These are phyloP conservation scores for Penicillium goetzii DNA, from an alignment of 495 filamentous ascomycete genomes.

Conservation along the genomic window DNA sequence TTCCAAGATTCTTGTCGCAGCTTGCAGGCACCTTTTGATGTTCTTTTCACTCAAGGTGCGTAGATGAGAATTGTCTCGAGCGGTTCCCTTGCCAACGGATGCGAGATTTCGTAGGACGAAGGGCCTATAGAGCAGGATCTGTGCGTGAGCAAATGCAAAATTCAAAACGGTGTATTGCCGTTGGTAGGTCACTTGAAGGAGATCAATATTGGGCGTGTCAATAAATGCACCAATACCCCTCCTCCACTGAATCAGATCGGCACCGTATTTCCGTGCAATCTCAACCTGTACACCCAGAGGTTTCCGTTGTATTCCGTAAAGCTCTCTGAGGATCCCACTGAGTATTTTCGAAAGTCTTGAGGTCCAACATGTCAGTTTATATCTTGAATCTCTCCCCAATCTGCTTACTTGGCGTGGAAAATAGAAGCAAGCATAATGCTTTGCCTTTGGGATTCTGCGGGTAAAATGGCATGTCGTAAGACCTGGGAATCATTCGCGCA, in stretches of 20 bases:
- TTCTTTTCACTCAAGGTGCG: background rate
- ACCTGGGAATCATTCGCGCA: background rate
- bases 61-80: background rate
- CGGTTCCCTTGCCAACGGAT: background rate
- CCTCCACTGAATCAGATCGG: constrained; percentile 28
- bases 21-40: background rate
- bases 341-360: background rate
- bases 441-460: background rate
- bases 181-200: constrained; percentile 33
- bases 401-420: background rate
- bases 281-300: background rate
- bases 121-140: background rate
- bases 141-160: constrained; percentile 27
- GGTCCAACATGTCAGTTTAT: background rate
- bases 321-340: background rate
- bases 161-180: constrained; percentile 35
- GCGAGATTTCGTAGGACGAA: background rate
- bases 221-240: constrained; percentile 27
- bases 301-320: background rate
- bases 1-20: background rate
- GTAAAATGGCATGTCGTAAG: background rate
- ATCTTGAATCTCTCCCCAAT: background rate
- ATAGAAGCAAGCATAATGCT: background rate
- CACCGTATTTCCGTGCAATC: background rate
- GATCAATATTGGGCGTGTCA: constrained; percentile 27